These are phyloP conservation scores for Stropharia rugosoannulata DNA, from an alignment of 768 basidiomycete species.

Conservation along the genomic window DNA sequence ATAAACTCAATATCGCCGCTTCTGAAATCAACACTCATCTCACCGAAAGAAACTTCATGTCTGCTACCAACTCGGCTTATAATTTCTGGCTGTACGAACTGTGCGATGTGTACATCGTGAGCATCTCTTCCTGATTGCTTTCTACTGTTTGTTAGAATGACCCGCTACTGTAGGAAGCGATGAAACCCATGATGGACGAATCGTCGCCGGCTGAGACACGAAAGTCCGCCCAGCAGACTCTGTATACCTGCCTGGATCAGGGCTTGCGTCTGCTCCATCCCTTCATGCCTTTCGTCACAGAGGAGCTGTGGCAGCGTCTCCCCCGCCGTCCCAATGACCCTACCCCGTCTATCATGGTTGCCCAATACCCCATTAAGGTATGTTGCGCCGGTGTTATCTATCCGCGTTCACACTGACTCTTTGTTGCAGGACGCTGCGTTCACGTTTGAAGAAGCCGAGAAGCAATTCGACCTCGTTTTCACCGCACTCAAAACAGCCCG, in stretches of 20 bases:
- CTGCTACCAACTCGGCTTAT: constrained; percentile 79
- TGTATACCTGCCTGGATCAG: constrained; percentile 92
- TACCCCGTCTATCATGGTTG: constrained; percentile 88
- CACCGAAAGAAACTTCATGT: constrained; percentile 87
- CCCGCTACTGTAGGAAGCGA: constrained; percentile 74
- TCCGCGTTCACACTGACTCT: not conserved
- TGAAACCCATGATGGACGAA: constrained; percentile 96
- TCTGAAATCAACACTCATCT: constrained; percentile 74
- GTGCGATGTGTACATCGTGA: constrained; percentile 97
- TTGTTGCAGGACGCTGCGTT: constrained; percentile 53
- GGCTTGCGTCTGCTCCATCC: constrained; percentile 92
- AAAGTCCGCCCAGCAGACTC: constrained; percentile 89
- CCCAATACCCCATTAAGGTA: constrained; percentile 79
- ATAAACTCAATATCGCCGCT: constrained; percentile 86
- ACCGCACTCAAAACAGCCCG: constrained; percentile 75
- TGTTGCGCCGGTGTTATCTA: not conserved
- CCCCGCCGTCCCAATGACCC: constrained; percentile 81
- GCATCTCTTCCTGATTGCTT: constrained; percentile 20
- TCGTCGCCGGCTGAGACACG: constrained; percentile 59
- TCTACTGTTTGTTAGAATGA: not conserved
- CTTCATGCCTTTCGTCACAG: constrained; percentile 99
- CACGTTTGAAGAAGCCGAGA: constrained; percentile 71
- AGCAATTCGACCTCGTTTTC: constrained; percentile 85
- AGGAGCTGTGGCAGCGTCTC: constrained; percentile 97
- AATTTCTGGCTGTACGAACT: constrained; percentile 99